Percentiles rank a stretch among this genome's conserved stretches.
Evolutionary conservation across 148 eudicot species (phyloP).

Genomic region (Vaccinium corymbosum): DNA sequence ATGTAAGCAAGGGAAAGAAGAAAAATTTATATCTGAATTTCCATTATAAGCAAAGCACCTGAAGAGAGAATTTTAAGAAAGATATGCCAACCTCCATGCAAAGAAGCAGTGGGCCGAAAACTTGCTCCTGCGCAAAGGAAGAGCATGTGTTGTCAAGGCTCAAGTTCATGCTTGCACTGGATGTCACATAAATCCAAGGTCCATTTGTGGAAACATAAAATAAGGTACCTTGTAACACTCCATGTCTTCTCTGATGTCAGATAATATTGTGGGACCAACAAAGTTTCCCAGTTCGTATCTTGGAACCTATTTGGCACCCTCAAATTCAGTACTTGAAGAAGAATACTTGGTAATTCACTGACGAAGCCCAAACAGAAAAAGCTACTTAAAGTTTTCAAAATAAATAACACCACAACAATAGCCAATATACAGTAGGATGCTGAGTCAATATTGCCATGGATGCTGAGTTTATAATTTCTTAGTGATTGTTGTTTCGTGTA

Average conservation of each 20-base stretch:
- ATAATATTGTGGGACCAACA: conserved; percentile 66
- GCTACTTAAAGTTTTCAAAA: background rate
- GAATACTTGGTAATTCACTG: background rate
- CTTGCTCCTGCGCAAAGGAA: conserved; percentile 48
- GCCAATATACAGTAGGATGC: background rate
- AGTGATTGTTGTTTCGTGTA: background rate
- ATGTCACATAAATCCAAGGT: conserved; percentile 2
- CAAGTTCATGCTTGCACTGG: conserved; percentile 12
- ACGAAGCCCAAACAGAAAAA: conserved; percentile 9
- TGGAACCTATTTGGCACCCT: conserved; percentile 43
- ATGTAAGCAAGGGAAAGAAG: background rate
- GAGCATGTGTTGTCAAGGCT: conserved; percentile 7
- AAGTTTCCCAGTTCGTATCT: conserved; percentile 60
- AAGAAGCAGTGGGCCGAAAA: conserved; percentile 64
- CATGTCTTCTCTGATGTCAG: conserved; percentile 54
- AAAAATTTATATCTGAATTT: background rate
- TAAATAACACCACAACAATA: background rate
- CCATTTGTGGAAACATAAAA: background rate
- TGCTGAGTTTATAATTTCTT: background rate
- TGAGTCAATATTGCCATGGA: background rate
- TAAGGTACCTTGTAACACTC: conserved; percentile 46
- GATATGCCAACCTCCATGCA: conserved; percentile 54
- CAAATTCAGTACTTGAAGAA: background rate
- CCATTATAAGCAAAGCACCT: background rate
- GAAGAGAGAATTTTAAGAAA: background rate